A percentile compares a stretch with the other conserved stretches of the same genome.
These are phyloP conservation scores for Dothideomycetidae sp. DNA, from an alignment of 2,329 filamentous ascomycete species.

Conservation along the genomic window DNA sequence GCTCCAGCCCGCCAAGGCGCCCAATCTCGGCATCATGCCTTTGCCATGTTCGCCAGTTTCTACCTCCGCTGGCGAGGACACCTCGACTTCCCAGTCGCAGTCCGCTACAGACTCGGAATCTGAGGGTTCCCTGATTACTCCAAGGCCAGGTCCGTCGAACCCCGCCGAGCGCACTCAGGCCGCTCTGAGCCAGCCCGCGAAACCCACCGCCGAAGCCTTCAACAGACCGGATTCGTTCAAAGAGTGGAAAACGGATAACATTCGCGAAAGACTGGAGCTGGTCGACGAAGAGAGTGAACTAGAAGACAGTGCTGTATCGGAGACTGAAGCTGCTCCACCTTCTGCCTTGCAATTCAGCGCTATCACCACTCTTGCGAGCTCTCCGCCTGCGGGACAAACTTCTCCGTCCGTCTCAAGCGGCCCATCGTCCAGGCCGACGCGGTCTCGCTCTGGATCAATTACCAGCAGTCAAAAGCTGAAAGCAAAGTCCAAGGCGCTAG, in stretches of 20 bases:
- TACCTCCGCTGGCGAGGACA: slow-evolving; percentile 16
- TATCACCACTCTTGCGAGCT: slow-evolving; percentile 5
- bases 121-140: slow-evolving; percentile 21
- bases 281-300: slow-evolving; percentile 9
- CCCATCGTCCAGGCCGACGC: background rate
- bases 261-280: slow-evolving; percentile 9
- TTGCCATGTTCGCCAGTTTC: slow-evolving; percentile 22
- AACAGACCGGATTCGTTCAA: slow-evolving; percentile 10
- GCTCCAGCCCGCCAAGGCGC: background rate
- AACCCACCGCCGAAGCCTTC: slow-evolving; percentile 11
- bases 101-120: slow-evolving; percentile 17
- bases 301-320: background rate
- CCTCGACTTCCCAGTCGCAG: slow-evolving; percentile 16
- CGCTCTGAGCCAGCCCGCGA: slow-evolving; percentile 15
- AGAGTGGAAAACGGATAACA: slow-evolving; percentile 11
- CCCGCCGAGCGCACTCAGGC: slow-evolving; percentile 17
- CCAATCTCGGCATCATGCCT: slow-evolving; percentile 13
- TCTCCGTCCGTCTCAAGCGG: slow-evolving; percentile 1
- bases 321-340: background rate
- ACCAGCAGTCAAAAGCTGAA: slow-evolving; percentile 5
- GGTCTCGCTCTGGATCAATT: slow-evolving; percentile 4
- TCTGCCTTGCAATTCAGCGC: slow-evolving; percentile 2
- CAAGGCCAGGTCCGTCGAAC: slow-evolving; percentile 21
- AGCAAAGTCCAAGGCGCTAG: slow-evolving; percentile 7
- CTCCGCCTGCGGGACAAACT: background rate